A percentile compares a stretch with the other conserved stretches of the same genome.
These are phyloP conservation scores for Talaromyces marneffei DNA, from an alignment of 2,329 filamentous ascomycete species.

Conservation along the genomic window DNA sequence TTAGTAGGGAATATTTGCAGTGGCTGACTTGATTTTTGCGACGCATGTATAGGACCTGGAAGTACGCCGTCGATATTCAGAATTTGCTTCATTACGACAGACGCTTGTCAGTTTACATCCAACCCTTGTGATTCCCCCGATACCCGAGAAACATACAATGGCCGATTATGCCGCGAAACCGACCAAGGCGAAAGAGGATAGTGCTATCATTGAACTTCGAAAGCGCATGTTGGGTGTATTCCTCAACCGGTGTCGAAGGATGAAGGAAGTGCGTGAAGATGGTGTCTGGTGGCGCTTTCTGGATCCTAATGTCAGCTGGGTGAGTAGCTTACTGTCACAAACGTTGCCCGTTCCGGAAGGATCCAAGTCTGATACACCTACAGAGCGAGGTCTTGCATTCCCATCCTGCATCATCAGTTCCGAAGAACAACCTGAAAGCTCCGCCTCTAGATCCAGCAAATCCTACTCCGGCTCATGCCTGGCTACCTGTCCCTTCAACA, in stretches of 20 bases:
- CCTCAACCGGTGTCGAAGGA: constrained; percentile 82
- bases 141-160: constrained; percentile 98
- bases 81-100: constrained; percentile 85
- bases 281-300: constrained; percentile 97
- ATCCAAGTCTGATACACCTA: neutral
- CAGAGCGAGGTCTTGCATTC: constrained; percentile 93
- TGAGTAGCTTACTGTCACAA: constrained; percentile 41
- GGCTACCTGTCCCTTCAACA: constrained; percentile 74
- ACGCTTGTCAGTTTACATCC: constrained; percentile 88
- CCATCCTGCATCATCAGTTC: constrained; percentile 81
- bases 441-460: constrained; percentile 96
- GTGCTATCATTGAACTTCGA: constrained; percentile 89
- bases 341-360: neutral
- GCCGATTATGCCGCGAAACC: constrained; percentile 97
- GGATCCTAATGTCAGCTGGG: constrained; percentile 98
- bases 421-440: constrained; percentile 88
- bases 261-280: constrained; percentile 87
- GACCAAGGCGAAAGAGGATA: constrained; percentile 95
- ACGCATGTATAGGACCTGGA: constrained; percentile 74
- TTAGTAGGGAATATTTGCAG: neutral
- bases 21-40: constrained; percentile 9
- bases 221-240: constrained; percentile 98
- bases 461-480: constrained; percentile 77
- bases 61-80: constrained; percentile 90
- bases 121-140: constrained; percentile 90